These are phyloP conservation scores for cucumber (Cucumis sativus) DNA, from an alignment of 306 rosid genomes.

Conservation along the genomic window Cucumber_9930_V3 NC_026655.2:20186001-20186500, in stretches of 20 bases:
- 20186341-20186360: slow-evolving; percentile 40
- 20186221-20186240: background rate
- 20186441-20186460: background rate
- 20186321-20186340: background rate
- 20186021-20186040: too few species aligned
- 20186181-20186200: background rate
- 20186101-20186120: background rate
- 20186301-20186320: background rate
- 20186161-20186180: background rate
- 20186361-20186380: slow-evolving; percentile 88
- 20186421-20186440: slow-evolving; percentile 49
- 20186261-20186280: background rate
- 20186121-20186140: too few species aligned
- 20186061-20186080: background rate
- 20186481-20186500: background rate
- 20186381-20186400: slow-evolving; percentile 91
- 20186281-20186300: background rate
- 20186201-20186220: background rate
- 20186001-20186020: too few species aligned
- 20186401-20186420: slow-evolving; percentile 61
- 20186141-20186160: background rate
- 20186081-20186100: background rate
- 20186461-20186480: background rate
- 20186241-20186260: too few species aligned
- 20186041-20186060: too few species aligned